Evolutionary conservation across 768 basidiomycete genomes (phyloP).

Genomic region (Boletales sp.): DNA sequence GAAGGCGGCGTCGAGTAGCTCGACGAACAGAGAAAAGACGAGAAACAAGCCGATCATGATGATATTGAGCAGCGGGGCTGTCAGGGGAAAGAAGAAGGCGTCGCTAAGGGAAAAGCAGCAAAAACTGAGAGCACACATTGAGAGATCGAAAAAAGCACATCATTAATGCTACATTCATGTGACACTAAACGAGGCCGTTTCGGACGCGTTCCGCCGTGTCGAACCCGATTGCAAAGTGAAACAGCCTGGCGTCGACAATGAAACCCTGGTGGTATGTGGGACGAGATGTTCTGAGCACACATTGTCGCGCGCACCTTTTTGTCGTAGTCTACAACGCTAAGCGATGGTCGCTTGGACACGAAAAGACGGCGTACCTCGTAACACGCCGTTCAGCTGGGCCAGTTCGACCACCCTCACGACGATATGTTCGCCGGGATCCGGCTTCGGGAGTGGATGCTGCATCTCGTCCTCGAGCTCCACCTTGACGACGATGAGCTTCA

Average conservation of each 20-base stretch:
- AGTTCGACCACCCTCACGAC: conserved; percentile 68
- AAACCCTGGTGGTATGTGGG: conserved; percentile 41
- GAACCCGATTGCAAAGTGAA: conserved; percentile 73
- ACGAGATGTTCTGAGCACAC: neutral
- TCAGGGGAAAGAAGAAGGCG: conserved; percentile 81
- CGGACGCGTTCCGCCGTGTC: conserved; percentile 46
- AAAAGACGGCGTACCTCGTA: conserved; percentile 57
- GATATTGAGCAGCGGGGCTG: conserved; percentile 73
- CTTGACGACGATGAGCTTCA: conserved; percentile 77
- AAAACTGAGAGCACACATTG: conserved; percentile 72
- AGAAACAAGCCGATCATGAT: conserved; percentile 96
- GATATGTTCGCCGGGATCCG: conserved; percentile 87
- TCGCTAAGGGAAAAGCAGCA: conserved; percentile 80
- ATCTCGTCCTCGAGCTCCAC: conserved; percentile 66
- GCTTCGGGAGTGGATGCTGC: conserved; percentile 65
- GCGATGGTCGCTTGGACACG: neutral
- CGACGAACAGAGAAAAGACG: conserved; percentile 89
- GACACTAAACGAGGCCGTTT: conserved; percentile 23
- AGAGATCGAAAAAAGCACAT: conserved; percentile 55
- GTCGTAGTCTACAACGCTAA: conserved; percentile 49
- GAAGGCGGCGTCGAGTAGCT: conserved; percentile 76
- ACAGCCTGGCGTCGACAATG: conserved; percentile 72
- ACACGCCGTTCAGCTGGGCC: conserved; percentile 52
- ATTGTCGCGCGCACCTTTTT: conserved; percentile 41
- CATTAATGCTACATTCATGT: conserved; percentile 14